Percentiles rank a stretch among this genome's conserved stretches.
Evolutionary conservation across 2,329 filamentous ascomycete species (phyloP).

Genomic region (Nigrograna mackinnonii): DNA sequence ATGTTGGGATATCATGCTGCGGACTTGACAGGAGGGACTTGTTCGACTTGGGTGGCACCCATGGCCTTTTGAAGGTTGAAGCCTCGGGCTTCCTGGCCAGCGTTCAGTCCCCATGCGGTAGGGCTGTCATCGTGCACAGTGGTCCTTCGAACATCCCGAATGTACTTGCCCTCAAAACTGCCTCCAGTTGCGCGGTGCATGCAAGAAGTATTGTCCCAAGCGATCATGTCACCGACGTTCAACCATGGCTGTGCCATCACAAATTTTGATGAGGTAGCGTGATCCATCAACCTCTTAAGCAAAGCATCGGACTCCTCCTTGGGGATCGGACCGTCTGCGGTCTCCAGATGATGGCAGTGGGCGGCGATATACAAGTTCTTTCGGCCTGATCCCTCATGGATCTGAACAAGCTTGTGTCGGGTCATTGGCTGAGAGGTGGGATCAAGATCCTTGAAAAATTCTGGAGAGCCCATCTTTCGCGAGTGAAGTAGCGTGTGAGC

Average conservation of each 20-base stretch:
- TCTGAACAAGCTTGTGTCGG: constrained; percentile 55
- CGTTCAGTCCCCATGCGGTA: constrained; percentile 50
- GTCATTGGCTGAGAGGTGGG: constrained; percentile 41
- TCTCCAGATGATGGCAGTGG: constrained; percentile 58
- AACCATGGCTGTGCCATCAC: constrained; percentile 53
- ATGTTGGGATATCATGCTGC: too few relatives aligned
- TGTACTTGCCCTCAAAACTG: constrained; percentile 52
- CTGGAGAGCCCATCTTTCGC: constrained; percentile 55
- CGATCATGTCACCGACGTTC: constrained; percentile 53
- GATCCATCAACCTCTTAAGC: constrained; percentile 48
- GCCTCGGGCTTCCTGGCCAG: constrained; percentile 13
- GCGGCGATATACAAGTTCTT: constrained; percentile 59
- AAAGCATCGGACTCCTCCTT: constrained; percentile 35
- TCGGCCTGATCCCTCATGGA: constrained; percentile 55
- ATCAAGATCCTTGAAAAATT: constrained; percentile 52
- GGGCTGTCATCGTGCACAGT: constrained; percentile 57
- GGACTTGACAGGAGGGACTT: neutral
- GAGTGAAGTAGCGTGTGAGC: constrained; percentile 53
- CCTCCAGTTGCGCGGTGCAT: constrained; percentile 59
- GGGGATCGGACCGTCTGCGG: constrained; percentile 10
- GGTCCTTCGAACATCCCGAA: constrained; percentile 59
- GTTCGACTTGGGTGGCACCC: constrained; percentile 1
- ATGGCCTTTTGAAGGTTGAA: constrained; percentile 17
- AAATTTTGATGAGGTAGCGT: constrained; percentile 54
- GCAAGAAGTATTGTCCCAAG: constrained; percentile 64